Evolutionary conservation across 2,329 filamentous ascomycete genomes (phyloP), one percentile per base, ranked within the genome.

Genomic region (Calonectria henricotiae): DNA sequence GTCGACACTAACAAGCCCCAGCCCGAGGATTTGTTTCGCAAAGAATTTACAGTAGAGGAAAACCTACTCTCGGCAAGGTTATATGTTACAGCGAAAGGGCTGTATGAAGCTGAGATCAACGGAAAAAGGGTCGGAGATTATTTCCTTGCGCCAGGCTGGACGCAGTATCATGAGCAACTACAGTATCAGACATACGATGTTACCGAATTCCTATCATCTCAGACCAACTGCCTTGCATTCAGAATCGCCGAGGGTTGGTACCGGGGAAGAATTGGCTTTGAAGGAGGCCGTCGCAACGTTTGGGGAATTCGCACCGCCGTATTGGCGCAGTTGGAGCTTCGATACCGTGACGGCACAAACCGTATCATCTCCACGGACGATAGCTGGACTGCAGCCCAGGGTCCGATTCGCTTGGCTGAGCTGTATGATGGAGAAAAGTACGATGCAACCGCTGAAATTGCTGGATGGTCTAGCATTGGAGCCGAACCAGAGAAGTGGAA

Each of bases 341-440:
- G 66, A 0, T 79, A 81, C 1, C 70, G 78, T 1, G 78, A 83
- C 35, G 82, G 81, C 0, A 75, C 69, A 2, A 78, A 44, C 0
- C 58, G 79, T 1, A 73, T 71, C 0, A 62, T 86, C 4, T 62
- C 75, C 0, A 84, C 83, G 2, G 84, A 86, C 23, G 74, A 81
- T 0, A 79, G 75, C 0, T 87, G 86, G 86, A 76, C 75, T 9
- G 80, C 78, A 8, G 75, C 70, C 3, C 74, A 74, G 3, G 80
- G 83, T 0, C 78, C 84, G 1, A 78, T 85, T 0, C 63, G 81
- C 0, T 73, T 72, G 0, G 81, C 81, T 1, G 85, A 87, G 27
- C 82, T 89, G 2, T 89, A 89, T 67, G 82, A 89, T 70, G 88
- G 88, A 17, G 88, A 90, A 65, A 73, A 80, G 0, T 89, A 86